These are phyloP conservation scores for Veloboletus limbatus DNA, from an alignment of 1,284 basidiomycete genomes.

Conservation along the genomic window DNA sequence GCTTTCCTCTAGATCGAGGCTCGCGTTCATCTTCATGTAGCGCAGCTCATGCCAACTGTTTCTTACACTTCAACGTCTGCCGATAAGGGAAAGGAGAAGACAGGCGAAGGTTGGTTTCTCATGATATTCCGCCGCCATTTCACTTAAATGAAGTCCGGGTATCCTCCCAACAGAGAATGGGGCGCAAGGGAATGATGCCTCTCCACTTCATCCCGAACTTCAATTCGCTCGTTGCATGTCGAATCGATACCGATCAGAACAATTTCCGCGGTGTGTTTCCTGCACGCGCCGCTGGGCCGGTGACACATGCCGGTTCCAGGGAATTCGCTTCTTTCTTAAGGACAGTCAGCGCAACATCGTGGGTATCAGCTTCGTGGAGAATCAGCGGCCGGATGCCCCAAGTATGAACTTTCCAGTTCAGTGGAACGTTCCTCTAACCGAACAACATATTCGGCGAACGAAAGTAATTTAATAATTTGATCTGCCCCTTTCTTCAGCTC, in stretches of 20 bases:
- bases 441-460: constrained; percentile 48
- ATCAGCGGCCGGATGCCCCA: constrained; percentile 52
- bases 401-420: constrained; percentile 61
- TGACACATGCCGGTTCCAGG: constrained; percentile 78
- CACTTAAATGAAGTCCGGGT: constrained; percentile 17
- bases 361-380: constrained; percentile 67
- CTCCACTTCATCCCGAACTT: constrained; percentile 52
- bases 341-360: constrained; percentile 54
- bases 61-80: constrained; percentile 39
- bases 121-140: constrained; percentile 3
- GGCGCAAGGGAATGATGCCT: constrained; percentile 18
- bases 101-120: constrained; percentile 37
- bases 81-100: constrained; percentile 47
- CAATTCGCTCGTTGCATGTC: constrained; percentile 80
- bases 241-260: constrained; percentile 63
- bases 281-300: constrained; percentile 81
- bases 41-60: constrained; percentile 47
- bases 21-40: constrained; percentile 31
- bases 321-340: constrained; percentile 70
- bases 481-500: constrained; percentile 2
- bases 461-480: constrained; percentile 47
- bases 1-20: constrained; percentile 22
- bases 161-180: constrained; percentile 28
- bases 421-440: constrained; percentile 61
- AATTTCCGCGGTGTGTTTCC: constrained; percentile 73